Base-by-base conservation (phyloP, 176 grass and related monocot species). In the Avena insularis region DNA sequence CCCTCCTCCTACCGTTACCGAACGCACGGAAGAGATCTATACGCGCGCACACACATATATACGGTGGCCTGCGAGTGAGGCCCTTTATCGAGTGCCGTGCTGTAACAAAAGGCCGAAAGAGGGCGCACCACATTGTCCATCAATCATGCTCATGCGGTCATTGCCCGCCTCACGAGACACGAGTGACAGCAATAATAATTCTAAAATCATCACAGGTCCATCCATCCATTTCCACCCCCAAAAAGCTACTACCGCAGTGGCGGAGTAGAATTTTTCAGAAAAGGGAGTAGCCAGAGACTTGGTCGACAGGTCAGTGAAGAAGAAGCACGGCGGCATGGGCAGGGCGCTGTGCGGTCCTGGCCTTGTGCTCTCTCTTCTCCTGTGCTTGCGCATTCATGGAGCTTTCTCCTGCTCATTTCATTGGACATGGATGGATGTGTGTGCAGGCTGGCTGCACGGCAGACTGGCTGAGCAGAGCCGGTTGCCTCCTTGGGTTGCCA, bases 181-280 rank as follows among this genome's bases (percentile, higher is more conserved):
- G 8, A 86, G 72, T 63, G 84, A 80, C 75, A 25, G 57, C 66
- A 62, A 75, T 87, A 90, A 79, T 74, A 87, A 83, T 87, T 72
- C 75, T 66, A 58, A 54, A 71, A 78, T 86, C 79, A 83, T 74
- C 71, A 72, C 55, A 57, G 59, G 71, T 75, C 82, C 82, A 27
- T 78, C 61, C 71, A 65, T 40, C 61, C 33, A 35, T 35, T 35
- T 12, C 64, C 14, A 23, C 5, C 51, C 51, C 70, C 60, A 11
- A 55, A 53, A 78, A 84, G 60, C 25, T 51, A 78, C 25, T 51
- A 78, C 8, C 5, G 12, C 25, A 58, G 63, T n/a, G 16, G 8
- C 23, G 36, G 53, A 46, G 14, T 29, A 48, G 23, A 64, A 71
- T 33, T 47, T 4, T 61, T 74, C 53, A 47, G 35, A 43, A 43